These are phyloP conservation scores for Chlamydomonas eustigma DNA, from an alignment of 139 green algal species.

Conservation along the genomic window DNA sequence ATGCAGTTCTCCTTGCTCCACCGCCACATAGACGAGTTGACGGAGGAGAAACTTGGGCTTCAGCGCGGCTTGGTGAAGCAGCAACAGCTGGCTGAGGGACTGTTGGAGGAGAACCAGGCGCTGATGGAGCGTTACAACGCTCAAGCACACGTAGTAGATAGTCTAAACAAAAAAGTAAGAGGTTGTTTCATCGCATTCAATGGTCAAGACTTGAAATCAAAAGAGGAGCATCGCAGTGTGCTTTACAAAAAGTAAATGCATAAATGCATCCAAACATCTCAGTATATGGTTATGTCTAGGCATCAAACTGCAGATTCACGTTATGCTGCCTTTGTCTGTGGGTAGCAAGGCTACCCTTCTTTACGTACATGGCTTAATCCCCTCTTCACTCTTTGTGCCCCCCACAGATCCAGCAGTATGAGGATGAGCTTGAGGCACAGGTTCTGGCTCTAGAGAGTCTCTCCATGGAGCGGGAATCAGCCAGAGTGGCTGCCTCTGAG, in stretches of 20 bases:
- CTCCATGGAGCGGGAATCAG: constrained; percentile 24
- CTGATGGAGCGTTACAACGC: constrained; percentile 52
- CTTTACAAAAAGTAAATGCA: too few species aligned
- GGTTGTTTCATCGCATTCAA: too few species aligned
- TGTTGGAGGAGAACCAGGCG: constrained; percentile 55
- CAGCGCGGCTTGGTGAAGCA: constrained; percentile 52
- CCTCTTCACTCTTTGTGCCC: neutral
- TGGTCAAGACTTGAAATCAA: too few species aligned
- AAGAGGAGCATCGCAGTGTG: too few species aligned
- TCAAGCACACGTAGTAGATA: constrained; percentile 24
- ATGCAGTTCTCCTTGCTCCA: constrained; percentile 43
- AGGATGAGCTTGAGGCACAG: constrained; percentile 32
- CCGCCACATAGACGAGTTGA: constrained; percentile 73
- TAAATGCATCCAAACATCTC: too few species aligned
- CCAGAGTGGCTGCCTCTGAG: constrained; percentile 18
- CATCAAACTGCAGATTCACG: too few species aligned
- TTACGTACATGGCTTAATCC: too few species aligned
- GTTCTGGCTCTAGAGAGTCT: constrained; percentile 31
- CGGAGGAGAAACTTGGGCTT: constrained; percentile 67
- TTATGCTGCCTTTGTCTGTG: too few species aligned
- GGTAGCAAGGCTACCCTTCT: too few species aligned
- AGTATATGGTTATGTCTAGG: too few species aligned
- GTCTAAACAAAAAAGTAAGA: constrained; percentile 28
- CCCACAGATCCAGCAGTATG: constrained; percentile 31
- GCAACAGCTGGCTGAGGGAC: neutral